Base-by-base conservation (phyloP, 352 stramenopile species). In the Salisapilia sapeloensis region DNA sequence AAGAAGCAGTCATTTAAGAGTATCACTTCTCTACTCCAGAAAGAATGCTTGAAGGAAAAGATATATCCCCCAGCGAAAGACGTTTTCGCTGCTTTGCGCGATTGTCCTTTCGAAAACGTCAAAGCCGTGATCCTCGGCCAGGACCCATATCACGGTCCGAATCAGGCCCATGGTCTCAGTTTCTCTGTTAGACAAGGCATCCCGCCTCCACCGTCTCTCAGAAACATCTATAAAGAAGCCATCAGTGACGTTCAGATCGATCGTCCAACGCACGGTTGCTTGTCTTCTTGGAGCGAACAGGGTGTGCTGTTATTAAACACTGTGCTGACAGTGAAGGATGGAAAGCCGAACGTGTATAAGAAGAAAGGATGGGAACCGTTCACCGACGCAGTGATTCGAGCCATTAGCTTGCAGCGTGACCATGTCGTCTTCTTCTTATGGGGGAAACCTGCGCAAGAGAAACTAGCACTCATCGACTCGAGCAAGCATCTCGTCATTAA, bases 191-290 rank as follows among this genome's bases (percentile, higher is more conserved):
- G 70, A 29, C 60, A 71, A 13, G 92, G 90, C 8, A 50, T 98
- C 0, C 45, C 46, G 19, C 58, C 78, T 10, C 96, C 96, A 12
- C 94, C 94, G 3, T 97, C 82, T 22, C 63, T 99, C 20, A 72
- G 76, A 27, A 99, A 99, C 56, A 98, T 99, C 38, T 97, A 95
- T 60, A 98, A 98, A 47, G 95, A 99, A 53, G 64, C 86, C 9
- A 60, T 77, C 24, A 53, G 32, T 3, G 83, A 96, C 48, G 57
- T 92, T 7, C 44, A 53, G 25, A 80, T 92, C 44, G 26, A 38
- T 12, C 59, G 52, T 11, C 92, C 90, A 8, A 51, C 35, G 4
- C 86, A 97, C 65, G 93, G 93, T 11, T 90, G 84, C 42, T 66
- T 99, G 19, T 67, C 87, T 20, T 62, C 50, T 14, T 98, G 92